Conservation (phyloP, 192 early-diverging fungal species). For the Ambispora gerdemannii region DNA sequence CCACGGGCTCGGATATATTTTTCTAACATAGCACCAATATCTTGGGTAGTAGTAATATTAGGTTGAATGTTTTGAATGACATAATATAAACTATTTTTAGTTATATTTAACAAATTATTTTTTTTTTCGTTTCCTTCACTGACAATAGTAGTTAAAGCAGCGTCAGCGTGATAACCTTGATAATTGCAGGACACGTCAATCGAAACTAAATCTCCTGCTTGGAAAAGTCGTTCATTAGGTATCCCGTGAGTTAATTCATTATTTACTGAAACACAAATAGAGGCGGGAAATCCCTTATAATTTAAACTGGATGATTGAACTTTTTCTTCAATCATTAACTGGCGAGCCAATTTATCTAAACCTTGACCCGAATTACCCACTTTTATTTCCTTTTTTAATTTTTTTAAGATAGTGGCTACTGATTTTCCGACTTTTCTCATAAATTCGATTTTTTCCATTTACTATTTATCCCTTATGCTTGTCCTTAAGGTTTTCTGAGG, state of each 20-base stretch:
- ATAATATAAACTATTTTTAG: slow-evolving; percentile 21
- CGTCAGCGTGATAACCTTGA: slow-evolving; percentile 21
- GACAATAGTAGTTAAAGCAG: background rate
- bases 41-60: slow-evolving; percentile 14
- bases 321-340: too few relatives aligned
- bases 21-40: slow-evolving; percentile 9
- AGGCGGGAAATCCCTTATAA: too few relatives aligned
- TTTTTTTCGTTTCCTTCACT: slow-evolving; percentile 3
- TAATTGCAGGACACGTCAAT: slow-evolving; percentile 8
- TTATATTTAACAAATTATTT: slow-evolving; percentile 4
- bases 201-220: slow-evolving; percentile 18
- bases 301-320: too few relatives aligned
- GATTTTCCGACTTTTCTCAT: too few relatives aligned
- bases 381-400: too few relatives aligned
- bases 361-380: too few relatives aligned
- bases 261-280: slow-evolving; percentile 22
- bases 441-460: too few relatives aligned
- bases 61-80: slow-evolving; percentile 20
- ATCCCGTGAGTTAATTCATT: slow-evolving; percentile 17
- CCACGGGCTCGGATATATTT: background rate
- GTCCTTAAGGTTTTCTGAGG: too few relatives aligned
- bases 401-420: too few relatives aligned
- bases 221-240: background rate
- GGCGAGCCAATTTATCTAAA: too few relatives aligned
- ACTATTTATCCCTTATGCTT: too few relatives aligned